A percentile compares a stretch with the other conserved stretches of the same genome.
Conservation (phyloP, 2,329 filamentous ascomycete genomes). For the Alternaria sp. region DNA sequence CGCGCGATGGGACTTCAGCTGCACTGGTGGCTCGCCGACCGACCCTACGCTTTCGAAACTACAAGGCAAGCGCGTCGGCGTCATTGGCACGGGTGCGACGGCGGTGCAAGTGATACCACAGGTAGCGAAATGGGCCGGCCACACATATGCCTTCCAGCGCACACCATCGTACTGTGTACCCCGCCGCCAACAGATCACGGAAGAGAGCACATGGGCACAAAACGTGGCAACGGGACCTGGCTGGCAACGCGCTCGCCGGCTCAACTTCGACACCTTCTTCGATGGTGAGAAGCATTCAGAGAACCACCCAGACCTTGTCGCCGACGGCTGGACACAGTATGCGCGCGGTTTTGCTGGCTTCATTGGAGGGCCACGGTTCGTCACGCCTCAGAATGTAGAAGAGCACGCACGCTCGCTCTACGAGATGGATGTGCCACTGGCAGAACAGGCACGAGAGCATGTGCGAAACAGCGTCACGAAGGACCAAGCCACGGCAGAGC, state of each 20-base stretch:
- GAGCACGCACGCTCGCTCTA: slow-evolving; percentile 2
- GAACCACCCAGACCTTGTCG: slow-evolving; percentile 49
- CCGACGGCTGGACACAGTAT: slow-evolving; percentile 56
- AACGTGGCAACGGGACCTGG: slow-evolving; percentile 44
- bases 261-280: slow-evolving; percentile 50
- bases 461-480: slow-evolving; percentile 46
- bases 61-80: slow-evolving; percentile 46
- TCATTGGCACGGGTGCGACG: slow-evolving; percentile 55
- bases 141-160: slow-evolving; percentile 53
- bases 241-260: slow-evolving; percentile 56
- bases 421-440: background rate
- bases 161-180: slow-evolving; percentile 48
- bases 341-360: slow-evolving; percentile 13
- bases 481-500: slow-evolving; percentile 57
- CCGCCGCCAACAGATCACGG: slow-evolving; percentile 48
- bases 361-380: slow-evolving; percentile 20
- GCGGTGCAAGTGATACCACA: slow-evolving; percentile 51
- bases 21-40: slow-evolving; percentile 48
- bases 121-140: slow-evolving; percentile 45
- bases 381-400: slow-evolving; percentile 5
- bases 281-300: slow-evolving; percentile 35
- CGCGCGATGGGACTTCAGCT: slow-evolving; percentile 52
- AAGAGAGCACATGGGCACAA: slow-evolving; percentile 51
- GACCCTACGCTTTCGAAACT: slow-evolving; percentile 28
- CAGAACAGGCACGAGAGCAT: slow-evolving; percentile 1